Evolutionary conservation across 179 eudicot species (phyloP).

Genomic region (Patellifolia procumbens): DNA sequence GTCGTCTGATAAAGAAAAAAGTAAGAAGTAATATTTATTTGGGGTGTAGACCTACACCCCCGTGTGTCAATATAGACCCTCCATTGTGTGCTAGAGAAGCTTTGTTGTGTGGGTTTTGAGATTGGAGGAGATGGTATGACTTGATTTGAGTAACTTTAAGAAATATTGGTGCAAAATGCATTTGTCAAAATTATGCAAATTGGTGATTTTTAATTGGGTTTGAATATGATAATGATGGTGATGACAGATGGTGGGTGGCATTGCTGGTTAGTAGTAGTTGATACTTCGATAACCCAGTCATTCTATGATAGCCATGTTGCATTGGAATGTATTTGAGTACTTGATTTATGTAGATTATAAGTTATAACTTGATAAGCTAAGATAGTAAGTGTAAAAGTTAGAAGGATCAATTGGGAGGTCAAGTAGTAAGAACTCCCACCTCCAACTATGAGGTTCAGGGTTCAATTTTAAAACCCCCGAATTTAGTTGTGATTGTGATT

Average conservation of each 20-base stretch:
- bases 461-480: too few relatives aligned
- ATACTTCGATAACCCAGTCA: too few relatives aligned
- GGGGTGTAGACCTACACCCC: too few relatives aligned
- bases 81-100: not conserved
- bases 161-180: not conserved
- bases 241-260: not conserved
- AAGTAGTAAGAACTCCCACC: too few relatives aligned
- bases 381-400: not conserved
- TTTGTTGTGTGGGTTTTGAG: conserved; percentile 5
- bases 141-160: not conserved
- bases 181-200: not conserved
- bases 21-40: too few relatives aligned
- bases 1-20: too few relatives aligned
- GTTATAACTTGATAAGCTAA: not conserved
- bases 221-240: not conserved
- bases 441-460: too few relatives aligned
- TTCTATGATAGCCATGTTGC: not conserved
- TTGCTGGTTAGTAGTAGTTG: not conserved
- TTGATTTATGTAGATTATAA: conserved; percentile 1
- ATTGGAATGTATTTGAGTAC: not conserved
- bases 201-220: not conserved
- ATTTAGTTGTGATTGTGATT: too few relatives aligned
- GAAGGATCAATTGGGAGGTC: too few relatives aligned
- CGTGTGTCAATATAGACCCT: too few relatives aligned
- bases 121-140: not conserved